These are phyloP conservation scores for Macaranga tanarius DNA, from an alignment of 441 rosid species.

Conservation along the genomic window DNA sequence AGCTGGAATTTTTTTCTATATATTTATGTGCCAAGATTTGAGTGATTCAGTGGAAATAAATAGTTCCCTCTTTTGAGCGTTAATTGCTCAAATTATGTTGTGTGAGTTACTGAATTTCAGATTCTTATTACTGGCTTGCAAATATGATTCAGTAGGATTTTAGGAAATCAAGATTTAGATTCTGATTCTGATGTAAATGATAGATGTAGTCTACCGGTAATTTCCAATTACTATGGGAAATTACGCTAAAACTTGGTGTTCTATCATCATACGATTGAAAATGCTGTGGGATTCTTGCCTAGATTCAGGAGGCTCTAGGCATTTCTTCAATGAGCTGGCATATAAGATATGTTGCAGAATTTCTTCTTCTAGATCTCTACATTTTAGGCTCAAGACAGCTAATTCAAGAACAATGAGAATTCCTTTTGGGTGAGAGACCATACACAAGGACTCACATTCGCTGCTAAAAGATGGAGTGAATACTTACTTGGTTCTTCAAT, in stretches of 20 bases:
- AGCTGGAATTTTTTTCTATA: too few species aligned
- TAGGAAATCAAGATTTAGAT: conserved; percentile 4
- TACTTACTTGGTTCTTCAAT: background rate
- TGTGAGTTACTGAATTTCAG: background rate
- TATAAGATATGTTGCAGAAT: background rate
- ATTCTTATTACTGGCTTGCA: background rate
- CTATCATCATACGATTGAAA: background rate
- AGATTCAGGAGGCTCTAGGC: background rate
- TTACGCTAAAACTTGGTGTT: background rate
- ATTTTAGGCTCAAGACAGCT: background rate
- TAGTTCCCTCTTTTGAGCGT: background rate
- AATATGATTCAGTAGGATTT: conserved; percentile 13
- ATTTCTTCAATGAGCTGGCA: background rate
- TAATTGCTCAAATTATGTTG: conserved; percentile 5
- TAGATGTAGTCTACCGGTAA: background rate
- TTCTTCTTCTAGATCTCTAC: conserved; percentile 7
- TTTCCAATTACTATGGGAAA: conserved; percentile 20
- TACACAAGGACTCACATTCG: background rate
- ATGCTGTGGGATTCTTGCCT: conserved; percentile 8
- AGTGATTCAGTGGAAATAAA: conserved; percentile 1
- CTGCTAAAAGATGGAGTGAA: background rate
- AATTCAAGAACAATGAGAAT: background rate
- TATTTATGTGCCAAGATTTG: background rate
- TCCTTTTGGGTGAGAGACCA: background rate
- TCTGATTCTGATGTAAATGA: conserved; percentile 6